These are phyloP conservation scores for Neurospora discreta DNA, from an alignment of 495 filamentous ascomycete species.

Conservation along the genomic window DNA sequence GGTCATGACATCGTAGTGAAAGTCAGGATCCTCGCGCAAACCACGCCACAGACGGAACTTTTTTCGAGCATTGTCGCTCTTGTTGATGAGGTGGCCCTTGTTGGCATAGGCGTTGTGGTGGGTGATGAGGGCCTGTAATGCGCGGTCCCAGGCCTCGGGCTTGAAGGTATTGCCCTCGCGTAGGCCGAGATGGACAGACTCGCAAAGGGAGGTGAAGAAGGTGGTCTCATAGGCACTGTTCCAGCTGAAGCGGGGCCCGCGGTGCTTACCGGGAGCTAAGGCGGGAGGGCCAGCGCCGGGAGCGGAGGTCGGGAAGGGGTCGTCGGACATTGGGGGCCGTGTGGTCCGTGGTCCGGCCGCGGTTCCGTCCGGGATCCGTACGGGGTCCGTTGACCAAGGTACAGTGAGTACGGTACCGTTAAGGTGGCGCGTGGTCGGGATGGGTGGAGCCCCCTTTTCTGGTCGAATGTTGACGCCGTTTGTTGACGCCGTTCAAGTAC, in stretches of 20 bases:
- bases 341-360: background rate
- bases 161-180: conserved; percentile 43
- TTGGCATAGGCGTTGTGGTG: conserved; percentile 36
- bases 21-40: conserved; percentile 36
- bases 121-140: conserved; percentile 32
- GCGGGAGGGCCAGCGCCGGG: conserved; percentile 5
- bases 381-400: background rate
- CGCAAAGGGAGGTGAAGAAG: conserved; percentile 40
- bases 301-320: conserved; percentile 16
- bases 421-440: background rate
- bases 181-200: conserved; percentile 35
- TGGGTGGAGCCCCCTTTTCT: background rate
- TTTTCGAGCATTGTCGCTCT: conserved; percentile 43
- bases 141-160: conserved; percentile 40
- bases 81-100: conserved; percentile 43
- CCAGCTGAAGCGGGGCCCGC: conserved; percentile 42
- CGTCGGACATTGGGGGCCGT: conserved; percentile 23
- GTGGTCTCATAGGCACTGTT: conserved; percentile 36
- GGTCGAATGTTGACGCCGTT: background rate
- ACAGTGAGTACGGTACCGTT: background rate
- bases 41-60: conserved; percentile 44
- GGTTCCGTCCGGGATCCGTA: background rate
- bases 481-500: background rate
- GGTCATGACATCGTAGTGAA: conserved; percentile 32
- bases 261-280: conserved; percentile 25